Conservation (phyloP, 345 rosid genomes). For the Pugionium dolabratum region DNA sequence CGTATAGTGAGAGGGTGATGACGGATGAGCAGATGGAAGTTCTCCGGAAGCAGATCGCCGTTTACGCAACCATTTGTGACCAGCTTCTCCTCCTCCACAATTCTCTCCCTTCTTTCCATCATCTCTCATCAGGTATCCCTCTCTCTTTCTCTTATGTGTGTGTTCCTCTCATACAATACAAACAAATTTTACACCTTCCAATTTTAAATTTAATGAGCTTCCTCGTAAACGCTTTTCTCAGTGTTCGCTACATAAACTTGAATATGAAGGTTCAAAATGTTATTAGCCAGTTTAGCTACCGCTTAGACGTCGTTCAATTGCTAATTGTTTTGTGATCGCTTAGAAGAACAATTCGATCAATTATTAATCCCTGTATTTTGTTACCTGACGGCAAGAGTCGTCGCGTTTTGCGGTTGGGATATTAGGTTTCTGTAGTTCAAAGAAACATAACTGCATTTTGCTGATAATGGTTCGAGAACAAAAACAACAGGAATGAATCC, state of each 20-base stretch:
- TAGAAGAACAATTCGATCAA: neutral
- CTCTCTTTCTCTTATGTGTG: constrained; percentile 5
- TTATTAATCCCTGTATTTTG: neutral
- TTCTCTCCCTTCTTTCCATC: neutral
- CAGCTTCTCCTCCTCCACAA: constrained; percentile 63
- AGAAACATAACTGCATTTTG: neutral
- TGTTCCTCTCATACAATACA: neutral
- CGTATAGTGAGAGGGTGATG: constrained; percentile 47
- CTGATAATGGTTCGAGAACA: neutral
- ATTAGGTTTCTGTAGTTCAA: neutral
- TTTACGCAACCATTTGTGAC: constrained; percentile 55
- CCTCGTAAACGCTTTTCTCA: constrained; percentile 5
- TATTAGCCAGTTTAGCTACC: neutral
- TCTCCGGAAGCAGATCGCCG: constrained; percentile 66
- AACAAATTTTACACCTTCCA: no score
- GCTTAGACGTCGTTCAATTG: neutral
- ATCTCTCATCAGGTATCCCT: constrained; percentile 46
- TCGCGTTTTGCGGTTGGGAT: neutral
- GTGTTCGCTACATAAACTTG: constrained; percentile 1
- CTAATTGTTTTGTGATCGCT: neutral
- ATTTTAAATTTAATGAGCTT: neutral
- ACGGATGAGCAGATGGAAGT: constrained; percentile 80
- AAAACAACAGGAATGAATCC: constrained; percentile 44
- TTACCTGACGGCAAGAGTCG: neutral
- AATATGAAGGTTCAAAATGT: neutral